Evolutionary conservation across 371 early-diverging fungal genomes (phyloP), one percentile per base, ranked within the genome.

Genomic region (Hamiltosporidium tvaerminnensis): DNA sequence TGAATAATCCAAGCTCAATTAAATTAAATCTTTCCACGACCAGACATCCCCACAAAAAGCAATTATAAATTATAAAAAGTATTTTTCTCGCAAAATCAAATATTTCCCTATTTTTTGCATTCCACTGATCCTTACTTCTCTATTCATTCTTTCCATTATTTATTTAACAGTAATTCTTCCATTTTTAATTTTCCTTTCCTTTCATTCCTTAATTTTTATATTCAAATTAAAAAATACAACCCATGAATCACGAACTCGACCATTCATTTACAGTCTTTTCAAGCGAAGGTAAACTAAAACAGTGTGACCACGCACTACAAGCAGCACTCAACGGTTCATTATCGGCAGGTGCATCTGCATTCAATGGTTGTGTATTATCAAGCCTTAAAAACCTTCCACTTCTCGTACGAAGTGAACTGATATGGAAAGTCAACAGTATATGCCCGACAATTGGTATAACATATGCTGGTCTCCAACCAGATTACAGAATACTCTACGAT

Each of bases 281-380:
- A 30, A 73, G 66, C 54, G 72, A 76, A 56, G 79, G 79, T 16
- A 72, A 64, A 31, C 65, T 78, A 9, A 52, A 48, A 1, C 79
- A 78, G 54, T 78, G 76, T 54, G 79, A 78, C 50, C 72, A 72
- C 59, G 79, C 79, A 12, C 57, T 78, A 23, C 63, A 57, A 37
- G 79, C 79, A 33, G 70, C 73, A 44, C 41, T 60, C 0, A 73
- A 76, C 30, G 73, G 75, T 5, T 54, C 69, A 30, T 47, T 74
- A 1, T 68, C 70, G 38, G 53, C 76, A n/a, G 75, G 73, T 2
- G 58, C 62, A 44, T 37, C 55, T 23, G 59, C 71, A 37, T 47
- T 49, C 3, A 73, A 78, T 61, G 79, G 79, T 35, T 37, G 38
- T 57, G 76, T 78, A 1, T 33, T 78, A n/a, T 66, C 68, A 4